phyloP scores from a whole-genome alignment of 805 yeast genomes.

The Wickerhamia fluorescens region DNA sequence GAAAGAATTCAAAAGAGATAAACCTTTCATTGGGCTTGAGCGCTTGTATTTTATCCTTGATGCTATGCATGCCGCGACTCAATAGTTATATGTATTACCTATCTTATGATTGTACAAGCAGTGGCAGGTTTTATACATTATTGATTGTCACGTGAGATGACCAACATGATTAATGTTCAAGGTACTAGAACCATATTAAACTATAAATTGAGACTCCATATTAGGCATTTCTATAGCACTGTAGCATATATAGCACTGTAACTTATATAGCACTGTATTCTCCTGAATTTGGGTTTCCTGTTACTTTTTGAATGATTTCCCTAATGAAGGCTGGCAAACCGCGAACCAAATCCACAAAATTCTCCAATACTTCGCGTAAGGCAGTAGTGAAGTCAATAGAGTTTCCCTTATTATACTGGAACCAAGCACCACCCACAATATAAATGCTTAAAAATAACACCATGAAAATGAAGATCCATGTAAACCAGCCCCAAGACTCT shows the following conservation, averaged over 20 bases:
- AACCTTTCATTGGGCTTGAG: conserved; percentile 50
- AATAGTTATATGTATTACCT: no score
- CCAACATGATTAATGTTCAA: no score
- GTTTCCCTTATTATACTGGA: conserved; percentile 66
- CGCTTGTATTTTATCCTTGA: conserved; percentile 45
- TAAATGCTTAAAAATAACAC: conserved; percentile 67
- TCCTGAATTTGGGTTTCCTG: conserved; percentile 50
- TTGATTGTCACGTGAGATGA: no score
- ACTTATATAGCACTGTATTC: no score
- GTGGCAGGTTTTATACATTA: no score
- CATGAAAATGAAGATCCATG: conserved; percentile 71
- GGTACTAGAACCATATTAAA: no score
- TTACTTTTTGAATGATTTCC: conserved; percentile 64
- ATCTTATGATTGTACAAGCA: no score
- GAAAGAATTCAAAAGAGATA: conserved; percentile 91
- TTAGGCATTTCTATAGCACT: no score
- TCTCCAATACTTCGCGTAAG: conserved; percentile 65
- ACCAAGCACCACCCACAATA: conserved; percentile 68
- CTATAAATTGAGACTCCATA: no score
- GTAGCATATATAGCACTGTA: no score
- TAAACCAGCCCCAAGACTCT: conserved; percentile 72
- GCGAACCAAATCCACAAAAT: conserved; percentile 47
- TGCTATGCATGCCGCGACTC: conserved; percentile 24
- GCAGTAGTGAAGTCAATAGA: conserved; percentile 66
- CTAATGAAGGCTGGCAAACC: conserved; percentile 59